Evolutionary conservation across 2,329 filamentous ascomycete species (phyloP).

Genomic region (Penicillium expansum): DNA sequence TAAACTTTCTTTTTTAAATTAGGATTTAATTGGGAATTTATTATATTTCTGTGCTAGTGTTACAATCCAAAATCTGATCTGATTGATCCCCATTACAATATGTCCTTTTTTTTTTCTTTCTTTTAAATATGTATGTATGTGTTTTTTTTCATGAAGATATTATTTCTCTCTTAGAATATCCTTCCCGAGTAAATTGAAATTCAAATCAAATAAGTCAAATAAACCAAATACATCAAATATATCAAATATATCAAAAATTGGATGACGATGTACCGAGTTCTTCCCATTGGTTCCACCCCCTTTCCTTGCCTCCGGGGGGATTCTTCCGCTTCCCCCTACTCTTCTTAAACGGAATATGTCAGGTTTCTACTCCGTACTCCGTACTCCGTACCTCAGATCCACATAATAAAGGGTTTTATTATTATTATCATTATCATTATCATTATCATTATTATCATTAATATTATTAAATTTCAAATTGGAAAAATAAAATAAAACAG

Average conservation of each 20-base stretch:
- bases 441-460: too few relatives aligned
- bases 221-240: not conserved
- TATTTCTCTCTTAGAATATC: too few relatives aligned
- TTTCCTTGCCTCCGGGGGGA: slow-evolving; percentile 20
- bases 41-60: not conserved
- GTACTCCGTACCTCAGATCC: not conserved
- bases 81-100: slow-evolving; percentile 1
- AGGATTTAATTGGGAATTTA: not conserved
- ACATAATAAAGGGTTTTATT: slow-evolving; percentile 7
- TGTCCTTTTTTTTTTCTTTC: not conserved
- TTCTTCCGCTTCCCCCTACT: slow-evolving; percentile 19
- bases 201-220: not conserved
- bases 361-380: not conserved
- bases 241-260: not conserved
- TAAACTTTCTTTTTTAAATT: slow-evolving; percentile 8
- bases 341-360: slow-evolving; percentile 11
- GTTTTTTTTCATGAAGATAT: too few relatives aligned
- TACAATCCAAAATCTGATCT: slow-evolving; percentile 9
- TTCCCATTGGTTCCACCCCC: slow-evolving; percentile 19
- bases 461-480: too few relatives aligned
- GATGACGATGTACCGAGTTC: slow-evolving; percentile 17
- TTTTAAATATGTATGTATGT: too few relatives aligned
- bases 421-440: too few relatives aligned
- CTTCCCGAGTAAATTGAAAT: not conserved
- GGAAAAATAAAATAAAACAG: slow-evolving; percentile 11